Base-by-base conservation (phyloP, 1,284 basidiomycete genomes). In the Afroboletus lepidellus region DNA sequence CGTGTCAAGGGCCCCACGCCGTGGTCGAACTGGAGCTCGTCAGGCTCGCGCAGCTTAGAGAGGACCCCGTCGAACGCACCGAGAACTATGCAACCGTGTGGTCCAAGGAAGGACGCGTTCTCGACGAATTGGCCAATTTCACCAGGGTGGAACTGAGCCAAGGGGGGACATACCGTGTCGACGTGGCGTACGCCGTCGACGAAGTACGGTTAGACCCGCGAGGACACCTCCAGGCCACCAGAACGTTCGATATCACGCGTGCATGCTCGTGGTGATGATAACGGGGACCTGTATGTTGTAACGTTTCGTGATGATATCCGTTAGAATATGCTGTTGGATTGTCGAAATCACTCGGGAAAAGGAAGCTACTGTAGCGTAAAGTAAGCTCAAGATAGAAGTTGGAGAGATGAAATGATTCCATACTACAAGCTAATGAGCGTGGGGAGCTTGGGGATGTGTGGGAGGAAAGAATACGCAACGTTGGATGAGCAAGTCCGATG, bases 21-120 rank as follows among this genome's bases (percentile, higher is more conserved):
- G 38, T 56, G 16, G 68, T 85, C 20, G 69, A 73, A 16, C 57
- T 83, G 8, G 60, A 69, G 8, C 74, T 87, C 25, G 71, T 86
- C 12, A 79, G 81, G n/a, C 72, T 88, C 12, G 85, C 81, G 1
- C 76, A 84, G 51, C 75, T 85, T 51, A 75, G 84, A 36, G 63
- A 67, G 32, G 60, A 66, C 5, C 60, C 69, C 0, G 53, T 70
- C n/a, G 57, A 53, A 27, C 58, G 61, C 16, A 55, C 66, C n/a
- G 84, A 86, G 64, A 76, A 72, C 46, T 85, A 83, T 59, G 69
- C 70, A 11, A 77, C 86, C 48, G 64, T 62, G 13, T 87, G 85
- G 85, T 66, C 60, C 33, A 78, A 73, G 56, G 70, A 82, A 54
- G 78, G 75, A 5, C 47, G 57, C 0, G 55, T 71, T 5, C 59